A percentile compares a stretch with the other conserved stretches of the same genome.
These are phyloP conservation scores for Chlorella sp. DNA, from an alignment of 139 green algal genomes.

Conservation along the genomic window DNA sequence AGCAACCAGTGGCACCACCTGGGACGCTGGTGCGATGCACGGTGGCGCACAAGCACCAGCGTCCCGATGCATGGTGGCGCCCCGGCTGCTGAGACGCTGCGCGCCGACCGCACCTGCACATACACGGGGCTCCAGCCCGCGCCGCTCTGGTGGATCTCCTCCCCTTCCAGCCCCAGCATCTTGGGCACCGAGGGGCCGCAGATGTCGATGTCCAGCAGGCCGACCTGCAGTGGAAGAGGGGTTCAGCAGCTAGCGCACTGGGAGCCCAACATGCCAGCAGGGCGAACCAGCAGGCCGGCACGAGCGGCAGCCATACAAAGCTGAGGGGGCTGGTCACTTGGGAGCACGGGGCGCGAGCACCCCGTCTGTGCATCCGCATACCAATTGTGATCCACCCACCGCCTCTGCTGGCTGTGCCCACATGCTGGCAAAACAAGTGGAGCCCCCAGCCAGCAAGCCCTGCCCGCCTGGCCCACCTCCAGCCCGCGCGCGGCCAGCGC, in stretches of 20 bases:
- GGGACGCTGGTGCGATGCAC: too few relatives aligned
- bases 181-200: conserved; percentile 95
- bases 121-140: conserved; percentile 92
- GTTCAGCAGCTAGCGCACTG: neutral
- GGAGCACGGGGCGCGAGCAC: neutral
- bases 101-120: conserved; percentile 50
- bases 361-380: neutral
- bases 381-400: too few relatives aligned
- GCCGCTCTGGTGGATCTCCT: conserved; percentile 91
- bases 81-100: neutral
- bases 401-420: too few relatives aligned
- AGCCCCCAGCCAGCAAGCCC: too few relatives aligned
- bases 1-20: too few relatives aligned
- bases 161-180: conserved; percentile 93
- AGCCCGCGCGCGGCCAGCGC: conserved; percentile 73
- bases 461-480: conserved; percentile 53
- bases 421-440: too few relatives aligned
- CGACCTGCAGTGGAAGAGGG: conserved; percentile 69
- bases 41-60: too few relatives aligned
- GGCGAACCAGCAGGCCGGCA: neutral
- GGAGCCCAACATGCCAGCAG: neutral
- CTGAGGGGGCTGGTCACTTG: too few relatives aligned
- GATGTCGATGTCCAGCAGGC: conserved; percentile 98
- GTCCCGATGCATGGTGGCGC: too few relatives aligned
- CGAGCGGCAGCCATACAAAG: neutral